phyloP scores from a whole-genome alignment of 345 rosid species.

The Arabis hirsuta region DNA sequence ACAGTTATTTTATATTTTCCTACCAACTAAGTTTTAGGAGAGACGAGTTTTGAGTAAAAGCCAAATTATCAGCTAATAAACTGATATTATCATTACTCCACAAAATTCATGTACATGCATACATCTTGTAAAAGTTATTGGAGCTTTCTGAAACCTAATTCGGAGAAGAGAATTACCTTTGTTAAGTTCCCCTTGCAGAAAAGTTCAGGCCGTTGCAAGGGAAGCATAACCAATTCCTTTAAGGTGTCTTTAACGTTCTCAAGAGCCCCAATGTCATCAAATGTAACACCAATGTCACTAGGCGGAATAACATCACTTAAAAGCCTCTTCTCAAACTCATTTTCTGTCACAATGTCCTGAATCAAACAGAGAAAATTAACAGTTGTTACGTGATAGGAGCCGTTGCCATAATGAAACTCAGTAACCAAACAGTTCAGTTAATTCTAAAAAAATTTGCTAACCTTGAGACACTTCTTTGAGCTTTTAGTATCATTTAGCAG shows the following conservation, averaged over 20 bases:
- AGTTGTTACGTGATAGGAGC: not conserved
- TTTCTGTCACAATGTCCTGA: slow-evolving; percentile 87
- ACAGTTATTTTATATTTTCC: not conserved
- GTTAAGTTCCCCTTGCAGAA: slow-evolving; percentile 89
- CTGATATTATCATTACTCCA: slow-evolving; percentile 5
- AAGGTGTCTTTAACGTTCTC: slow-evolving; percentile 89
- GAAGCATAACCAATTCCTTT: slow-evolving; percentile 93
- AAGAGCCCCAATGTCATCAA: slow-evolving; percentile 93
- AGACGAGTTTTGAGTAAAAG: not conserved
- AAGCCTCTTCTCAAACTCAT: slow-evolving; percentile 84
- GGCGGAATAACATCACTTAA: slow-evolving; percentile 84
- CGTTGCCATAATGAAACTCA: slow-evolving; percentile 14
- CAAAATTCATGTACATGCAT: not conserved
- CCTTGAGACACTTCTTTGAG: slow-evolving; percentile 89
- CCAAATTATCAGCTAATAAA: slow-evolving; percentile 7
- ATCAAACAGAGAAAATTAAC: slow-evolving; percentile 9
- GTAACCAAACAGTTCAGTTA: slow-evolving; percentile 13
- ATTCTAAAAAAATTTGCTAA: slow-evolving; percentile 19
- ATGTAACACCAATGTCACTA: slow-evolving; percentile 82
- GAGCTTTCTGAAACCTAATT: slow-evolving; percentile 1
- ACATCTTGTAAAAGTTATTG: not conserved
- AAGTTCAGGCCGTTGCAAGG: slow-evolving; percentile 85
- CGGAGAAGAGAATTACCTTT: slow-evolving; percentile 52
- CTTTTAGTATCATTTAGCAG: slow-evolving; percentile 72
- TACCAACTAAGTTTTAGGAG: not conserved